phyloP scores from a whole-genome alignment of 768 basidiomycete genomes.

The Mrakia frigida region DNA sequence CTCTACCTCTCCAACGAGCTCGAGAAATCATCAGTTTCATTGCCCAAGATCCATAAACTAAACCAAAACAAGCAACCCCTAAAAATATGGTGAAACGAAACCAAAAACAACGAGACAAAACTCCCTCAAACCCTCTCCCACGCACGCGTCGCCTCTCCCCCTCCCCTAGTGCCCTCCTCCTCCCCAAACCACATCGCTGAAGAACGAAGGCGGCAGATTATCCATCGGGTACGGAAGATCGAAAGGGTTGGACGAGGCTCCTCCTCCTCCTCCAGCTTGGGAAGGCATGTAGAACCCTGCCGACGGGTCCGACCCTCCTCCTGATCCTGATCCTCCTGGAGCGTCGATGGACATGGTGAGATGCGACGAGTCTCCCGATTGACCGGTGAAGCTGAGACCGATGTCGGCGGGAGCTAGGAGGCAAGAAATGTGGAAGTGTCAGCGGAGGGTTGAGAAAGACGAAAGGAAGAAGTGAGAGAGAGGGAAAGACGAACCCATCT shows the following conservation, averaged over 20 bases:
- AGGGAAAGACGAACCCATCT: neutral
- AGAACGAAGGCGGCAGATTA: neutral
- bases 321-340: neutral
- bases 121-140: no score
- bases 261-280: neutral
- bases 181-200: neutral
- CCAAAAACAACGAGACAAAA: no score
- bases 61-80: no score
- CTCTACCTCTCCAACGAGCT: no score
- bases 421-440: neutral
- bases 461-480: no score
- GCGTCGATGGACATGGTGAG: constrained; percentile 12
- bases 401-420: neutral
- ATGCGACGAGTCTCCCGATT: neutral
- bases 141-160: no score
- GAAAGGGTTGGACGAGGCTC: neutral
- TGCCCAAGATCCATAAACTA: no score
- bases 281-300: neutral
- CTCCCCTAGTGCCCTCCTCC: neutral
- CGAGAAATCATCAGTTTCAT: no score
- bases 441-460: no score
- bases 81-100: no score
- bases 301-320: neutral
- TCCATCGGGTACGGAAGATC: neutral
- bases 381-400: constrained; percentile 2